phyloP scores from a whole-genome alignment of 2,329 filamentous ascomycete species.

The Curvularia sp. region DNA sequence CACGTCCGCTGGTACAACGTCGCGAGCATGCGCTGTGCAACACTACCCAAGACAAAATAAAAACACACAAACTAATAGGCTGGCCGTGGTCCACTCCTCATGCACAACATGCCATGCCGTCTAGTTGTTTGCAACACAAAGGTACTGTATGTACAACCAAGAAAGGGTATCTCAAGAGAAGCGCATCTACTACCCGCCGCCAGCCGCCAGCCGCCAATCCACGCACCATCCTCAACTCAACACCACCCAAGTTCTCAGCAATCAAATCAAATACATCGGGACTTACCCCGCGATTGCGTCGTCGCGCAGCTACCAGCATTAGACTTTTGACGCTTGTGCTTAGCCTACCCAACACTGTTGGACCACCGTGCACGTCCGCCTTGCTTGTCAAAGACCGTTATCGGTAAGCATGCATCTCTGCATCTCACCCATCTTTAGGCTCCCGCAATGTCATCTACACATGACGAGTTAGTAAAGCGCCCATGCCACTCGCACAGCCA shows the following conservation, averaged over 20 bases:
- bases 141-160: conserved; percentile 27
- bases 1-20: conserved; percentile 23
- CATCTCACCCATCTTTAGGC: conserved; percentile 6
- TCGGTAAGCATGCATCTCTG: neutral
- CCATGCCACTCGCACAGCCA: conserved; percentile 20
- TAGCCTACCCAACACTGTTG: conserved; percentile 17
- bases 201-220: conserved; percentile 7
- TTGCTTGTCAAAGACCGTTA: conserved; percentile 5
- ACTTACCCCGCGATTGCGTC: conserved; percentile 8
- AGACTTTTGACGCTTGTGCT: conserved; percentile 7
- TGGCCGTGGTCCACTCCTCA: neutral
- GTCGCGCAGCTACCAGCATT: conserved; percentile 1
- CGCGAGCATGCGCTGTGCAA: conserved; percentile 36
- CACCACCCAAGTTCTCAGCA: no score
- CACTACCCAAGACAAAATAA: conserved; percentile 24
- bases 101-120: conserved; percentile 23
- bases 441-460: conserved; percentile 18
- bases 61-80: conserved; percentile 16
- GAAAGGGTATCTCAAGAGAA: conserved; percentile 39
- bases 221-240: conserved; percentile 7
- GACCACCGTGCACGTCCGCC: conserved; percentile 9
- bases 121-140: conserved; percentile 15
- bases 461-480: conserved; percentile 7
- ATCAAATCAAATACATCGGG: neutral
- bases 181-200: conserved; percentile 16